Conservation (phyloP, 169 alveolate species). For the Cystoisospora suis region DNA sequence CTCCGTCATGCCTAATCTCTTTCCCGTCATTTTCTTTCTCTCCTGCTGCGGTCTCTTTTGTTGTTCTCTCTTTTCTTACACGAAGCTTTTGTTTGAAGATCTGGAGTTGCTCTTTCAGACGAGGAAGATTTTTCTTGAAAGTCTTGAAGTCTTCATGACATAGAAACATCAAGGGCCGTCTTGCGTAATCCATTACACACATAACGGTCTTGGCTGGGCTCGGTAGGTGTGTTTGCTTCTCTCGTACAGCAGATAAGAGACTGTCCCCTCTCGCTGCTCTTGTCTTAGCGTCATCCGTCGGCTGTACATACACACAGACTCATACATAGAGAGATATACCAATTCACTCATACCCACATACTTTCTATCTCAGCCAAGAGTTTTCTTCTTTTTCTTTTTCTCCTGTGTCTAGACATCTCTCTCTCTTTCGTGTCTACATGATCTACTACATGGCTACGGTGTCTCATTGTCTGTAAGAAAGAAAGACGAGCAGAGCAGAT, state of each 20-base stretch:
- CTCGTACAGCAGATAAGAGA: not conserved
- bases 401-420: too few species aligned
- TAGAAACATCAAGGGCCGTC: conserved; percentile 78
- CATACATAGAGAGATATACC: not conserved
- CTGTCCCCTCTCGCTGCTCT: not conserved
- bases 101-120: not conserved
- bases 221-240: not conserved
- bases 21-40: too few species aligned
- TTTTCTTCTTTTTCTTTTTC: too few species aligned
- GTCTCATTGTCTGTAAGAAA: too few species aligned
- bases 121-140: conserved; percentile 20
- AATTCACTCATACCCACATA: too few species aligned
- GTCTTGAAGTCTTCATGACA: conserved; percentile 73
- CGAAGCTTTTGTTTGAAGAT: not conserved
- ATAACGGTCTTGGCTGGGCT: conserved; percentile 60
- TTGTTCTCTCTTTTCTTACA: too few species aligned
- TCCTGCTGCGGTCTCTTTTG: too few species aligned
- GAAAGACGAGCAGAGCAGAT: too few species aligned
- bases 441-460: too few species aligned
- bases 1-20: too few species aligned
- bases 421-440: too few species aligned
- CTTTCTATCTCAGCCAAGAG: too few species aligned
- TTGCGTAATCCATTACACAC: conserved; percentile 74
- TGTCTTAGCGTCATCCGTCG: not conserved
- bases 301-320: not conserved